Base-by-base conservation (phyloP, 148 eudicot species). In the Vaccinium darrowii region DNA sequence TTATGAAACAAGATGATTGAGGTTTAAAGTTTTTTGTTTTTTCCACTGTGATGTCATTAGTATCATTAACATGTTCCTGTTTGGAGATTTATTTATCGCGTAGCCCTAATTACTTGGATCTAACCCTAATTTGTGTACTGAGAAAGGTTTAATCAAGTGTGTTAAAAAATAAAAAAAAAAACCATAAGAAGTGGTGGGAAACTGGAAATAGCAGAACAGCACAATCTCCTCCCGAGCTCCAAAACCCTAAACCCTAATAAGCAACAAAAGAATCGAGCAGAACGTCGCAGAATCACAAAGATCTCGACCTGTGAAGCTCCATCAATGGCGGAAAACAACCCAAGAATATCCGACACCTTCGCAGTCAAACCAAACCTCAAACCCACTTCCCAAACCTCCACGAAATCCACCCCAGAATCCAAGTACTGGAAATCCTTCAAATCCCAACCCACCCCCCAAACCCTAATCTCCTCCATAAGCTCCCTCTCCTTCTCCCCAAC, bases 371-470 rank as follows among this genome's bases (percentile, higher is more conserved):
- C 97, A 14, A 92, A 94, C 10, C 93, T 92, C 49, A 91, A 92
- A 84, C 90, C 98, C 51, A 81, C 89, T 8, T 90, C 95, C 15
- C 90, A 87, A 52, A 91, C 82, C 47, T 84, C 92, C 47, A 90
- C 87, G 9, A 67, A 67, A 27, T 84, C 88, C 15, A 84, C 97
- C 23, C 92, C 94, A 19, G 99, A 96, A 92, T 84, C 91, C 14
- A 91, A 90, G 52, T 93, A 87, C 88, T 96, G 98, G 97, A 90
- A 86, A 87, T 94, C 98, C 58, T 96, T 93, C 92, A 96, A 96
- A 89, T 60, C 91, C 83, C 89, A 87, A 8, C 82, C 83, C 57
- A 87, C 89, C 25, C 67, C 89, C 50, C 54, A 88, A 18, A 81
- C 89, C 86, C 86, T 94, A 23, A 51, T 87, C 27, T 88, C 89